These are phyloP conservation scores for Beauveria pseudobassiana DNA, from an alignment of 2,329 filamentous ascomycete species.

Conservation along the genomic window DNA sequence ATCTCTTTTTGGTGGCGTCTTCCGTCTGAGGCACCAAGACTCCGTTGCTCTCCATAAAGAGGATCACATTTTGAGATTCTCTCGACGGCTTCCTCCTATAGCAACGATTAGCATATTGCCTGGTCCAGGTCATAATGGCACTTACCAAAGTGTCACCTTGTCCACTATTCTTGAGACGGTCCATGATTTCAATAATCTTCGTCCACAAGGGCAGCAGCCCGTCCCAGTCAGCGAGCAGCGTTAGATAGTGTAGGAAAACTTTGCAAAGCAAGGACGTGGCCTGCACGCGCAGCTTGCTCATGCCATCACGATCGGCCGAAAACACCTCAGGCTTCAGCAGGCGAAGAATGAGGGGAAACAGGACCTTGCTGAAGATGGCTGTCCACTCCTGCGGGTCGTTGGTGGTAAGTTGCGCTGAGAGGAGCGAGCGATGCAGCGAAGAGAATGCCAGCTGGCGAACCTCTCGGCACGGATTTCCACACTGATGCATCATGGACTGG, in stretches of 20 bases:
- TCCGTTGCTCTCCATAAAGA: constrained; percentile 89
- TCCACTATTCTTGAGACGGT: constrained; percentile 91
- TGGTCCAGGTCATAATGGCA: constrained; percentile 15
- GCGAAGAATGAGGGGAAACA: constrained; percentile 83
- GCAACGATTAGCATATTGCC: constrained; percentile 12
- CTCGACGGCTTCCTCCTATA: constrained; percentile 88
- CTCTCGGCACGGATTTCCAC: constrained; percentile 88
- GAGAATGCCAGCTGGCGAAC: constrained; percentile 84
- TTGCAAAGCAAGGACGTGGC: constrained; percentile 87
- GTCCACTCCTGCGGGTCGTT: constrained; percentile 86
- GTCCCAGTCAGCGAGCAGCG: constrained; percentile 74
- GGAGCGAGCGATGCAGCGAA: constrained; percentile 74
- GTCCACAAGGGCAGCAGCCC: constrained; percentile 90
- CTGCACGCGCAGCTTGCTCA: constrained; percentile 92
- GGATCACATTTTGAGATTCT: constrained; percentile 93
- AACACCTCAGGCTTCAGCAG: constrained; percentile 93
- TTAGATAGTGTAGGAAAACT: constrained; percentile 90
- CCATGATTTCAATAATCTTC: constrained; percentile 87
- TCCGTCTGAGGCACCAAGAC: constrained; percentile 66
- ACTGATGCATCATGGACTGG: constrained; percentile 78
- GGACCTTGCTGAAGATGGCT: constrained; percentile 85
- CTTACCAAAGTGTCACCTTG: constrained; percentile 81
- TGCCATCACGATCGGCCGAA: constrained; percentile 80
- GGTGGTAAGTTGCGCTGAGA: constrained; percentile 79
- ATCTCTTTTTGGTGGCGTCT: constrained; percentile 48